Conservation (phyloP, 1,284 basidiomycete species). For the Lentinus polychrous region DNA sequence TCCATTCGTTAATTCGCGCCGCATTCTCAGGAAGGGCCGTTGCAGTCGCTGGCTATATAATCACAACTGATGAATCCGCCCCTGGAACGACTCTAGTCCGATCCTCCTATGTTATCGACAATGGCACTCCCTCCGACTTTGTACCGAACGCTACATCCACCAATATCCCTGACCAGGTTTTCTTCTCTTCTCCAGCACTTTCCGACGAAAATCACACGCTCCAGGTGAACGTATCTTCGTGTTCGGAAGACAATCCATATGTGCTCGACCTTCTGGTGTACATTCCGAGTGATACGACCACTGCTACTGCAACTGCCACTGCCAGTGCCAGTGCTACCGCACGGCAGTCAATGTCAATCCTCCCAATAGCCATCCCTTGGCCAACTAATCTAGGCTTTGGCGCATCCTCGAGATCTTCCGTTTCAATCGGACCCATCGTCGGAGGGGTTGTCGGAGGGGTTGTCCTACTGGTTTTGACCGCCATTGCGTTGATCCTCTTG, state of each 20-base stretch:
- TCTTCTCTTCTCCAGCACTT: neutral
- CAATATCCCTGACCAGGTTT: conserved; percentile 1
- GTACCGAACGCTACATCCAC: neutral
- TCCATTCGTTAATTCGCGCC: too few relatives aligned
- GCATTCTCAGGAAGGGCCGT: too few relatives aligned
- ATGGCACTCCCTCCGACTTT: too few relatives aligned
- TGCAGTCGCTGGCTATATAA: too few relatives aligned
- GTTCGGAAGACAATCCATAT: neutral
- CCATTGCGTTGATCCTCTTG: conserved; percentile 6
- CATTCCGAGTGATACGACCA: neutral
- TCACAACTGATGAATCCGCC: too few relatives aligned
- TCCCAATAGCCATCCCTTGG: neutral
- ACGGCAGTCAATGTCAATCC: neutral
- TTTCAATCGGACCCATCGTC: conserved; percentile 11
- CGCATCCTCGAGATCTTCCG: neutral
- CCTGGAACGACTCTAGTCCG: too few relatives aligned
- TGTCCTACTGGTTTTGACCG: conserved; percentile 4
- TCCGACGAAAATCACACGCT: neutral
- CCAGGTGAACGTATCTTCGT: neutral
- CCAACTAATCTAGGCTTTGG: neutral
- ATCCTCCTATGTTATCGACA: too few relatives aligned
- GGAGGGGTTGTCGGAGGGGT: conserved; percentile 11
- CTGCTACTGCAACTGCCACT: too few relatives aligned
- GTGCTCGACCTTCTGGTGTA: neutral
- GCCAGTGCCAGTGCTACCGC: neutral